These are phyloP conservation scores for Elsinoe arachidis DNA, from an alignment of 2,329 filamentous ascomycete genomes.

Conservation along the genomic window DNA sequence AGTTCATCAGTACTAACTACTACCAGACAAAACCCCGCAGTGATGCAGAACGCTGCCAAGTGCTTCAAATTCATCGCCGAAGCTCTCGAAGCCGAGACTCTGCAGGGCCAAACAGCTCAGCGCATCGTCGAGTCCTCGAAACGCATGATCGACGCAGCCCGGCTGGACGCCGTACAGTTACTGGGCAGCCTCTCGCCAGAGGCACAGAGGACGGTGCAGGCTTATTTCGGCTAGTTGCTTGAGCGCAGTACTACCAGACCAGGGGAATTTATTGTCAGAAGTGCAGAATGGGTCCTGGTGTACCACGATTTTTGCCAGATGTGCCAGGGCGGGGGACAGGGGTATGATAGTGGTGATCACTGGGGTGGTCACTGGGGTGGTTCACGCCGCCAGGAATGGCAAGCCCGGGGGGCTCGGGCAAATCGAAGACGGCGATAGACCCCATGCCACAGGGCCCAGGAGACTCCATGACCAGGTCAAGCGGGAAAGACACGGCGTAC, in stretches of 20 bases:
- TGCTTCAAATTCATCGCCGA: slow-evolving; percentile 79
- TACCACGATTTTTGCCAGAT: too few relatives aligned
- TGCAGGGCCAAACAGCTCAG: slow-evolving; percentile 73
- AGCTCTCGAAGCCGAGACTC: slow-evolving; percentile 80
- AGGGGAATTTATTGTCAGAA: too few relatives aligned
- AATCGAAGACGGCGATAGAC: too few relatives aligned
- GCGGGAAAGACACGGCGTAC: background rate
- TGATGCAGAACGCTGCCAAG: slow-evolving; percentile 67
- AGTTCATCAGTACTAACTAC: slow-evolving; percentile 22
- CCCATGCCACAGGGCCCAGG: too few relatives aligned
- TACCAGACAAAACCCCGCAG: slow-evolving; percentile 71
- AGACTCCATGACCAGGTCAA: background rate
- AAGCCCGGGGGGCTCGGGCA: too few relatives aligned
- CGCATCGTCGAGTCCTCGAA: slow-evolving; percentile 73
- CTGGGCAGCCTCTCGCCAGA: slow-evolving; percentile 68
- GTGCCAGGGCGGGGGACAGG: too few relatives aligned
- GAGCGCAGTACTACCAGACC: background rate
- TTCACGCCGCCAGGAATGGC: too few relatives aligned
- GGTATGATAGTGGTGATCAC: too few relatives aligned
- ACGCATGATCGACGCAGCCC: slow-evolving; percentile 62
- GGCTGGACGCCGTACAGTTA: slow-evolving; percentile 66
- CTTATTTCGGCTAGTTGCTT: slow-evolving; percentile 28
- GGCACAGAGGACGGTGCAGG: slow-evolving; percentile 55
- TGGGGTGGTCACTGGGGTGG: too few relatives aligned
- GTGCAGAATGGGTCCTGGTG: too few relatives aligned